phyloP scores from a whole-genome alignment of 2,329 filamentous ascomycete species.

The Ascochyta pisi region DNA sequence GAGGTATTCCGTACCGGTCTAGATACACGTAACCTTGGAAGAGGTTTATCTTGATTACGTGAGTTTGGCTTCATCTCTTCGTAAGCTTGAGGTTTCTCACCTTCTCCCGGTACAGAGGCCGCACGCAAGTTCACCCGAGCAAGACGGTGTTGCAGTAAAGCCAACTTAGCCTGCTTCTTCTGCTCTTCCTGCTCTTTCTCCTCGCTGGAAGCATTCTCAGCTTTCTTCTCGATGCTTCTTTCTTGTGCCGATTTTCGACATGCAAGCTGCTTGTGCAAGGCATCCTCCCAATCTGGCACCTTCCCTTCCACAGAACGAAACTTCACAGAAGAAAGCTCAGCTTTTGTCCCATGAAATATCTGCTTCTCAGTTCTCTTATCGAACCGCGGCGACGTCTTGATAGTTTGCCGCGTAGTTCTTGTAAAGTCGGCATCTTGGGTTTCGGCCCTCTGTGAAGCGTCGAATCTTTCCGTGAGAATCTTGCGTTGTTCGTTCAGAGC shows the following conservation, averaged over 20 bases:
- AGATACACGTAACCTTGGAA: neutral
- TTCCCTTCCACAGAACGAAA: neutral
- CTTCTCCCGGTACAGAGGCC: neutral
- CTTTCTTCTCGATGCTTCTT: neutral
- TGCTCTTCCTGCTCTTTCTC: neutral
- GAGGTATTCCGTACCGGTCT: neutral
- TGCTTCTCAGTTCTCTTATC: neutral
- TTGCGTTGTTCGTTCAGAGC: neutral
- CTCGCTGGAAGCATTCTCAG: neutral
- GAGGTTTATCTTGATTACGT: neutral
- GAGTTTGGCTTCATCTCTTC: neutral
- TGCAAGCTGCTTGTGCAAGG: neutral
- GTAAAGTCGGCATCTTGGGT: neutral
- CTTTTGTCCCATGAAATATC: neutral
- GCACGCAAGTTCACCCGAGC: neutral
- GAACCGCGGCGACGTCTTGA: neutral
- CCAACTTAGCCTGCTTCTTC: neutral
- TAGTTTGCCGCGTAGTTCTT: neutral
- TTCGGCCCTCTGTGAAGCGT: neutral
- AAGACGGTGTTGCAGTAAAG: neutral
- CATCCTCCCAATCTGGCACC: neutral
- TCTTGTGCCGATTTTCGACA: neutral
- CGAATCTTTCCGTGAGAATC: neutral
- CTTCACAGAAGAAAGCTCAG: neutral
- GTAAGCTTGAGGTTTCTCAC: neutral